Evolutionary conservation across 2,329 filamentous ascomycete genomes (phyloP).

Genomic region (Albifimbria verrucaria): DNA sequence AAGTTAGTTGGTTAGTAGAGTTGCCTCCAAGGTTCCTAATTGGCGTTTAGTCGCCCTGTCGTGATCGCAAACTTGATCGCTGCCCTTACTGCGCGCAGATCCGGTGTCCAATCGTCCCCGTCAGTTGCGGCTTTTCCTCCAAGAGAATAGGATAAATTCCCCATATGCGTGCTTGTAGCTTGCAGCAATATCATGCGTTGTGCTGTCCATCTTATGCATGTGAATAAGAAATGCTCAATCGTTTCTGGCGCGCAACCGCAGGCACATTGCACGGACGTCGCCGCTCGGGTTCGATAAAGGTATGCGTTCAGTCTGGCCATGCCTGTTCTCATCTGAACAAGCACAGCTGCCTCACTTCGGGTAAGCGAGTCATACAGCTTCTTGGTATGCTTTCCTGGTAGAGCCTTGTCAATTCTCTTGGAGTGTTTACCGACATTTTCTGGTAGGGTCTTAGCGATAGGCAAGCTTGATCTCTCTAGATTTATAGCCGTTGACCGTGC

Average conservation of each 20-base stretch:
- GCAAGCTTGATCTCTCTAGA: too few species aligned
- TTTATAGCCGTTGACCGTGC: too few species aligned
- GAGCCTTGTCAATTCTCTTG: too few species aligned
- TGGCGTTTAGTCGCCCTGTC: too few species aligned
- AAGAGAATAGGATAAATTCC: not conserved
- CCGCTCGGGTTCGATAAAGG: constrained; percentile 5
- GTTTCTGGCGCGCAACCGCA: constrained; percentile 7
- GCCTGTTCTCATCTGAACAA: constrained; percentile 4
- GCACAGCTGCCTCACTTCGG: constrained; percentile 2
- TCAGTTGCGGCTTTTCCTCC: constrained; percentile 4
- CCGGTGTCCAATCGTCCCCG: not conserved
- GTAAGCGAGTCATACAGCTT: too few species aligned
- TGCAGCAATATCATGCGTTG: not conserved
- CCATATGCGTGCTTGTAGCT: constrained; percentile 2
- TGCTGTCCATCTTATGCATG: constrained; percentile 4
- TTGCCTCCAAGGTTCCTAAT: too few species aligned
- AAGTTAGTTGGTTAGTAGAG: too few species aligned
- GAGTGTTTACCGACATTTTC: constrained; percentile 1
- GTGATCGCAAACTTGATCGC: not conserved
- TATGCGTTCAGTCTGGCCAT: constrained; percentile 6
- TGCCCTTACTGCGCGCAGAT: not conserved
- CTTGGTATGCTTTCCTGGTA: too few species aligned
- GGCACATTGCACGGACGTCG: constrained; percentile 1
- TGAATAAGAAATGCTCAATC: constrained; percentile 5
- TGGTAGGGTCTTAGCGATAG: constrained; percentile 4